Conservation (phyloP, 2,329 filamentous ascomycete genomes). For the Zalaria obscura region DNA sequence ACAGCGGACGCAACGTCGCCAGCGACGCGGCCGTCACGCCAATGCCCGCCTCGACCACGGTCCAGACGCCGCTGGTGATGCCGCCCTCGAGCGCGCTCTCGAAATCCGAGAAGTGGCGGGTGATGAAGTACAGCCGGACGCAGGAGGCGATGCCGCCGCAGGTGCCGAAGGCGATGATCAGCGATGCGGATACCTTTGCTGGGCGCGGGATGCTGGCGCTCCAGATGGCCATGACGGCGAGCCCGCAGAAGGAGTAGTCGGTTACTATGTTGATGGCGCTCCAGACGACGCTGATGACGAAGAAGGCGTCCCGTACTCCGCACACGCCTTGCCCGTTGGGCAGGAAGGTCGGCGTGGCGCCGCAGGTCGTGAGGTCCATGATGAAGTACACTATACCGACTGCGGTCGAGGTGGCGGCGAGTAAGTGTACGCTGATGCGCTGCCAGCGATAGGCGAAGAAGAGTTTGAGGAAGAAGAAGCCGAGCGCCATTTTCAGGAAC, state of each 20-base stretch:
- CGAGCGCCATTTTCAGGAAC: constrained; percentile 29
- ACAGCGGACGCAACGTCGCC: constrained; percentile 18
- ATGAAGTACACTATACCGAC: constrained; percentile 15
- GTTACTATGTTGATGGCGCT: constrained; percentile 22
- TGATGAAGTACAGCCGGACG: constrained; percentile 11
- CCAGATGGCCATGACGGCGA: constrained; percentile 25
- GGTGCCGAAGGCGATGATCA: constrained; percentile 24
- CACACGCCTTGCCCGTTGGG: constrained; percentile 11
- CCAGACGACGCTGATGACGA: constrained; percentile 16
- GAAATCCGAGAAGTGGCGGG: constrained; percentile 3
- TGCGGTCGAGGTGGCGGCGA: constrained; percentile 19
- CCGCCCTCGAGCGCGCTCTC: background rate
- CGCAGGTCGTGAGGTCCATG: background rate
- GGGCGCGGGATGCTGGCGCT: constrained; percentile 24
- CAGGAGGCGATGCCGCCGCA: constrained; percentile 11
- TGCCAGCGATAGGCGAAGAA: constrained; percentile 24
- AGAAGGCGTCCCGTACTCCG: constrained; percentile 16
- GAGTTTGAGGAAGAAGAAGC: constrained; percentile 29
- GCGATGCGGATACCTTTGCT: constrained; percentile 25
- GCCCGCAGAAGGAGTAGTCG: constrained; percentile 19
- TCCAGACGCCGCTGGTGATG: constrained; percentile 13
- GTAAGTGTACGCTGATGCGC: constrained; percentile 11
- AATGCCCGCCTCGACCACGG: constrained; percentile 17
- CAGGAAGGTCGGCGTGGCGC: constrained; percentile 5
- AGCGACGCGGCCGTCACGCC: constrained; percentile 18